Conservation (phyloP, 352 stramenopile genomes). For the Phytophthora sp. region DNA sequence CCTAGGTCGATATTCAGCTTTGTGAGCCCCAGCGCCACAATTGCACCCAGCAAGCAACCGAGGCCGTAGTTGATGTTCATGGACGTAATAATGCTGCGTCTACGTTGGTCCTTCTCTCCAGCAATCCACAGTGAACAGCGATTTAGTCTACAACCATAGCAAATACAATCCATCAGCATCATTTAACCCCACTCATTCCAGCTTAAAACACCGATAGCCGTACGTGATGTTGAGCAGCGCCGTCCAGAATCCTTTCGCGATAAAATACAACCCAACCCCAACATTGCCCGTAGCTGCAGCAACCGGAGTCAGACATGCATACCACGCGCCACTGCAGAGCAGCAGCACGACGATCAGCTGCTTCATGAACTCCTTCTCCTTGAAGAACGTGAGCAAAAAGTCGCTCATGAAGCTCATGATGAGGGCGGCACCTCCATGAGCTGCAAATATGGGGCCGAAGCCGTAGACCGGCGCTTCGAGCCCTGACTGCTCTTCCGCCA, state of each 20-base stretch:
- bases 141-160: constrained; percentile 49
- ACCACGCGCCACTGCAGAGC: constrained; percentile 66
- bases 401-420: constrained; percentile 85
- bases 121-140: constrained; percentile 74
- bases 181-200: background rate
- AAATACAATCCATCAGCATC: constrained; percentile 5
- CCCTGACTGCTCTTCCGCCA: constrained; percentile 44
- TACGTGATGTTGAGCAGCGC: constrained; percentile 83
- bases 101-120: constrained; percentile 69
- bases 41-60: constrained; percentile 60
- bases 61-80: constrained; percentile 79
- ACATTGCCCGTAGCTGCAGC: constrained; percentile 69
- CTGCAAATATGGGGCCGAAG: constrained; percentile 78
- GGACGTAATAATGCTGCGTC: constrained; percentile 73
- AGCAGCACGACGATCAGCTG: constrained; percentile 68
- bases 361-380: constrained; percentile 77
- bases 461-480: constrained; percentile 62
- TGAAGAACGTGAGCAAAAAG: constrained; percentile 69
- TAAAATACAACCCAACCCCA: constrained; percentile 72
- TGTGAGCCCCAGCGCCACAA: constrained; percentile 55
- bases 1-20: constrained; percentile 55
- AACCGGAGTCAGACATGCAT: constrained; percentile 63
- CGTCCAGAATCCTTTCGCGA: constrained; percentile 77
- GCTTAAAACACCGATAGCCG: constrained; percentile 16
- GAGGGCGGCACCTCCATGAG: constrained; percentile 69